Evolutionary conservation across 768 basidiomycete species (phyloP), one percentile per base, ranked within the genome.

Genomic region (Amanita jacksonii): DNA sequence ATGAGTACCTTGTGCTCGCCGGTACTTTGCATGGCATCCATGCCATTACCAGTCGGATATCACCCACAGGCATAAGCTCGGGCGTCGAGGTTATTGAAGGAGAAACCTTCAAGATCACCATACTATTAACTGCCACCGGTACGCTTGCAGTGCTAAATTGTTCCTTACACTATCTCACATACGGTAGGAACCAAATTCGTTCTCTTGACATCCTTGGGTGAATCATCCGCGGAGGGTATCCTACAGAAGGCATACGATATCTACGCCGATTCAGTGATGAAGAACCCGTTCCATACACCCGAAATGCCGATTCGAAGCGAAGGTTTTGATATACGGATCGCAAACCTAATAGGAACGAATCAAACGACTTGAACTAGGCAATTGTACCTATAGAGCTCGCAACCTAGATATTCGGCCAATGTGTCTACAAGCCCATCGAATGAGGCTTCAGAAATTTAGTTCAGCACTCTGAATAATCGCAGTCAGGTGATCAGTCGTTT

Each of bases 281-380:
- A 98, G 70, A 97, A 97, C 57, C 96, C 96, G 1, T 99, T 99
- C 63, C 91, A 98, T 62, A 94, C 91, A 4, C 87, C 86, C n/a
- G 96, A 98, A 61, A 99, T 98, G 94, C 96, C 96, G 2, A 92
- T 98, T 51, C 78, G 96, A 37, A 90, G 73, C 34, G 88, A 91
- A 53, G 79, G 77, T 13, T 98, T 98, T 57, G 94, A 98, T 56
- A 64, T 64, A 44, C 74, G 79, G 35, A 77, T 88, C 41, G 65
- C 71, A 8, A 57, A 74, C 6, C 62, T 89, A 37, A 70, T 85
- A 54, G 79, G 78, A 9, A 64, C 59, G 31, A 65, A 66, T 20
- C 62, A 66, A 47, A 53, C 28, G 22, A 30, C 55, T 28, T 58
- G 51, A 46, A 48, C 19, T 23, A 31, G n/a, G 6, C 22, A 25